Evolutionary conservation across 495 filamentous ascomycete species (phyloP).

Genomic region (Annulohypoxylon maeteangense): DNA sequence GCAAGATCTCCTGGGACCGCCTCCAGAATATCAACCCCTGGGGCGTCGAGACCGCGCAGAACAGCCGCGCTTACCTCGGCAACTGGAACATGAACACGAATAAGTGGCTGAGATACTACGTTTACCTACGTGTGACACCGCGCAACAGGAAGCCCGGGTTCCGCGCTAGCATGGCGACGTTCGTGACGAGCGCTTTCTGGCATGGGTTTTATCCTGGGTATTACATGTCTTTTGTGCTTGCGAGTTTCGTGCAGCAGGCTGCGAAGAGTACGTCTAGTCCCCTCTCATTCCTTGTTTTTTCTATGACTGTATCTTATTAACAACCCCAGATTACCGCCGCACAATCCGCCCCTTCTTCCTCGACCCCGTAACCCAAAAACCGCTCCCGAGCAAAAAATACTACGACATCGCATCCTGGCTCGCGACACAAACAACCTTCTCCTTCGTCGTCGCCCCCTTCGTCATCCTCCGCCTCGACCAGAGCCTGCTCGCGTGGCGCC

Average conservation of each 20-base stretch:
- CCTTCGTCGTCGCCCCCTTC: slow-evolving; percentile 85
- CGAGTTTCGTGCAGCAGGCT: slow-evolving; percentile 87
- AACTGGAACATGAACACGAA: slow-evolving; percentile 99
- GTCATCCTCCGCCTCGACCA: slow-evolving; percentile 75
- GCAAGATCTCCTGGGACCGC: slow-evolving; percentile 87
- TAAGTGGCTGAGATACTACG: slow-evolving; percentile 93
- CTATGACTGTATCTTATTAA: background rate
- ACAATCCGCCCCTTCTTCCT: slow-evolving; percentile 94
- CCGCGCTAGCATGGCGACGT: slow-evolving; percentile 92
- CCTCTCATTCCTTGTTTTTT: background rate
- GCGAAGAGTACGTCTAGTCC: slow-evolving; percentile 79
- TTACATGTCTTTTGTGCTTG: slow-evolving; percentile 89
- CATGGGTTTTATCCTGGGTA: slow-evolving; percentile 98
- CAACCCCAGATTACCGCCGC: slow-evolving; percentile 78
- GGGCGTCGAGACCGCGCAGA: slow-evolving; percentile 88
- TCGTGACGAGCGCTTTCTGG: slow-evolving; percentile 94
- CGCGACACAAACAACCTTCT: slow-evolving; percentile 82
- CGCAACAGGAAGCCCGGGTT: slow-evolving; percentile 97
- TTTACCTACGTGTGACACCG: slow-evolving; percentile 95
- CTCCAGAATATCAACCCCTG: slow-evolving; percentile 86
- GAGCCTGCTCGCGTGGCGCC: slow-evolving; percentile 78
- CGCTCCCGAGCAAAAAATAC: slow-evolving; percentile 77
- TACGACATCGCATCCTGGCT: slow-evolving; percentile 88
- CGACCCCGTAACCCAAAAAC: slow-evolving; percentile 69
- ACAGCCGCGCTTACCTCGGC: slow-evolving; percentile 85